These are phyloP conservation scores for Ricinus communis DNA, from an alignment of 345 rosid species.

Conservation along the genomic window DNA sequence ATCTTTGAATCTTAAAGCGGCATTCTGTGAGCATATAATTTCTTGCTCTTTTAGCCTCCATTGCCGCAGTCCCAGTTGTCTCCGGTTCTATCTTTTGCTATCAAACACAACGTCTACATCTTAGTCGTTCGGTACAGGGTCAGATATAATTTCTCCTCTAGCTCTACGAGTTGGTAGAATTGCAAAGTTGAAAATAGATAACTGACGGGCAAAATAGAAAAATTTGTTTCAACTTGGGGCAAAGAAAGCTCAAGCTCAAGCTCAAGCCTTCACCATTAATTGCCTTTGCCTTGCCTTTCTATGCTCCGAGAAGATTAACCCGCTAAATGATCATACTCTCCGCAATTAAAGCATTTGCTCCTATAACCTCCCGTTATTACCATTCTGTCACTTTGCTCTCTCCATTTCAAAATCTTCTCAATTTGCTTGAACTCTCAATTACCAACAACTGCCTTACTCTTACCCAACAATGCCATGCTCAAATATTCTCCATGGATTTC, in stretches of 20 bases:
- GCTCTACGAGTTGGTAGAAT: too few relatives aligned
- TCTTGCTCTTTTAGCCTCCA: constrained; percentile 60
- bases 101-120: constrained; percentile 74
- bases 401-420: constrained; percentile 34
- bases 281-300: too few relatives aligned
- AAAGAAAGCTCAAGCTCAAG: too few relatives aligned
- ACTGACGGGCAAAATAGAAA: too few relatives aligned
- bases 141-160: too few relatives aligned
- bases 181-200: too few relatives aligned
- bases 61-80: constrained; percentile 63
- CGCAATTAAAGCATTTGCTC: not conserved
- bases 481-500: constrained; percentile 33
- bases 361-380: constrained; percentile 17
- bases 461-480: constrained; percentile 52
- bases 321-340: constrained; percentile 19
- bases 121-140: constrained; percentile 64
- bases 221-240: too few relatives aligned
- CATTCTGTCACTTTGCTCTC: constrained; percentile 21
- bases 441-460: constrained; percentile 31
- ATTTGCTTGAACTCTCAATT: constrained; percentile 39
- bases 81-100: constrained; percentile 84
- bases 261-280: too few relatives aligned
- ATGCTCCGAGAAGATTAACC: not conserved
- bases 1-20: constrained; percentile 56
- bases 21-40: constrained; percentile 52